Evolutionary conservation across 352 stramenopile species (phyloP).

Genomic region (Globisporangium carolinianum): DNA sequence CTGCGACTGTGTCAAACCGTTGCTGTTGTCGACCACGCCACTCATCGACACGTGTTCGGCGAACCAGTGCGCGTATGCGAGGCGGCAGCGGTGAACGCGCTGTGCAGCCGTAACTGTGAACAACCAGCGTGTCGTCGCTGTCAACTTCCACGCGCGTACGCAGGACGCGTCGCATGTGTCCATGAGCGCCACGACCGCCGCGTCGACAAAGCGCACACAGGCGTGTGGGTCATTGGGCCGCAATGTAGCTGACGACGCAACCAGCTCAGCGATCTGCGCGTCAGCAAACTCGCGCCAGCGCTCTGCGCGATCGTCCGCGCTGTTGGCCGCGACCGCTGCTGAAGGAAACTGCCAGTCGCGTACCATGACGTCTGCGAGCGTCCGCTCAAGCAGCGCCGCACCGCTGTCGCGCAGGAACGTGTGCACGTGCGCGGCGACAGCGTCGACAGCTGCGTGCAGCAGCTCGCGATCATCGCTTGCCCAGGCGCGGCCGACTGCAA

Average conservation of each 20-base stretch:
- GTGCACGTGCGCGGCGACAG: background rate
- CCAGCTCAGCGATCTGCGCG: slow-evolving; percentile 25
- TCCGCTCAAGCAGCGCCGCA: slow-evolving; percentile 9
- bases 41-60: slow-evolving; percentile 4
- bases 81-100: slow-evolving; percentile 19
- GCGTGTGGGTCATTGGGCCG: slow-evolving; percentile 6
- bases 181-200: slow-evolving; percentile 4
- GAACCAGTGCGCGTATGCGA: slow-evolving; percentile 41
- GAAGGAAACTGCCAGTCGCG: slow-evolving; percentile 48
- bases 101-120: slow-evolving; percentile 4
- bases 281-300: slow-evolving; percentile 23
- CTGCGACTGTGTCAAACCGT: slow-evolving; percentile 17
- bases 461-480: background rate
- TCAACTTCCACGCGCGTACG: slow-evolving; percentile 1
- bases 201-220: slow-evolving; percentile 2
- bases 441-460: background rate
- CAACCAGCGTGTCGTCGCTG: slow-evolving; percentile 3
- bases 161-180: slow-evolving; percentile 2
- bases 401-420: slow-evolving; percentile 12
- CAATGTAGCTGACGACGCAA: slow-evolving; percentile 19
- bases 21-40: slow-evolving; percentile 3
- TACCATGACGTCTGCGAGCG: slow-evolving; percentile 25
- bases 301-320: slow-evolving; percentile 4
- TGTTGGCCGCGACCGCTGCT: background rate
- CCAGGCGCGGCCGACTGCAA: slow-evolving; percentile 1